Conservation (phyloP, 192 early-diverging fungal species). For the Fimicolochytrium jonesii region DNA sequence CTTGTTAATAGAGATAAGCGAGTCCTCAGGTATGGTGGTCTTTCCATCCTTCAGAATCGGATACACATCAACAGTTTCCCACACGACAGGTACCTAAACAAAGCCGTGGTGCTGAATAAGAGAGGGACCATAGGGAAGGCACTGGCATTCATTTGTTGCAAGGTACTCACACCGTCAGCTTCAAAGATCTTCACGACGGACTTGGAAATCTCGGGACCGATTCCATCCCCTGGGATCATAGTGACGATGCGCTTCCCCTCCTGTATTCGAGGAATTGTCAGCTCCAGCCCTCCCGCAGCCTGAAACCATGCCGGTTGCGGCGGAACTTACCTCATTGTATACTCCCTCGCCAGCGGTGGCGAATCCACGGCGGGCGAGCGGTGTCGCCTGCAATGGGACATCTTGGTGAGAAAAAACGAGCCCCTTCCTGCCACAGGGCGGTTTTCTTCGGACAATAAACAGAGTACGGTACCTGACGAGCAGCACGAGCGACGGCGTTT, state of each 20-base stretch:
- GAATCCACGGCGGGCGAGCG: slow-evolving; percentile 9
- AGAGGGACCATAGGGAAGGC: background rate
- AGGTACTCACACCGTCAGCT: slow-evolving; percentile 69
- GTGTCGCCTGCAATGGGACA: slow-evolving; percentile 1
- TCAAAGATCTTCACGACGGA: slow-evolving; percentile 89
- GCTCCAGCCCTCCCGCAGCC: background rate
- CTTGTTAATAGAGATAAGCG: slow-evolving; percentile 83
- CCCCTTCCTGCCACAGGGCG: too few relatives aligned
- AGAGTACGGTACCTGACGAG: slow-evolving; percentile 13
- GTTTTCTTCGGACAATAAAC: background rate
- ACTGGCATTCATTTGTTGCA: too few relatives aligned
- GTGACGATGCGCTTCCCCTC: slow-evolving; percentile 68
- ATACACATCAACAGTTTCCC: slow-evolving; percentile 94
- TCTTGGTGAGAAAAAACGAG: background rate
- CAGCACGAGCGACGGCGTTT: slow-evolving; percentile 22
- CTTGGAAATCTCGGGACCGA: slow-evolving; percentile 94
- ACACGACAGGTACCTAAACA: slow-evolving; percentile 80
- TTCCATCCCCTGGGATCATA: slow-evolving; percentile 96
- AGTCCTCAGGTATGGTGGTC: slow-evolving; percentile 90
- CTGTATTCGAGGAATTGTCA: slow-evolving; percentile 13
- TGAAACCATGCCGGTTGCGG: background rate
- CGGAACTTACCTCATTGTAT: slow-evolving; percentile 12
- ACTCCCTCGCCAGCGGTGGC: slow-evolving; percentile 23
- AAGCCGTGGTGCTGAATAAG: background rate
- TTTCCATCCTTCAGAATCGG: slow-evolving; percentile 88